Percentiles rank a stretch among this genome's conserved stretches.
Conservation (phyloP, 2,329 filamentous ascomycete species). For the Alternaria panax region DNA sequence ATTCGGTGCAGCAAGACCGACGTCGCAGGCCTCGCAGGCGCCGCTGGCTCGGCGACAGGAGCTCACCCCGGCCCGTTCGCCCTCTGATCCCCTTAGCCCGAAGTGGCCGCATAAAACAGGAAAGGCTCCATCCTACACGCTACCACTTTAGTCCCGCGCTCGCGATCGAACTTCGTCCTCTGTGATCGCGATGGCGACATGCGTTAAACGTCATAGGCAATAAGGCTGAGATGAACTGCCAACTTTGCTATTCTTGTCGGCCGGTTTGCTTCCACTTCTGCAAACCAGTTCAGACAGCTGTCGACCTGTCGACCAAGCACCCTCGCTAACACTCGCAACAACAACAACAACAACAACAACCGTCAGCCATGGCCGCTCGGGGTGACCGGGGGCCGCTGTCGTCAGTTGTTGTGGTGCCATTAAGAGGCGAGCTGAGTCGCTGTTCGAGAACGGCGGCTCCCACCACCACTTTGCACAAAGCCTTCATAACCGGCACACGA, state of each 20-base stretch:
- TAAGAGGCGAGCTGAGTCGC: slow-evolving; percentile 37
- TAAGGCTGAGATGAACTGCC: slow-evolving; percentile 33
- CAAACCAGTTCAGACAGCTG: slow-evolving; percentile 18
- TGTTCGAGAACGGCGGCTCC: slow-evolving; percentile 41
- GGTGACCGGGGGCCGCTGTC: slow-evolving; percentile 35
- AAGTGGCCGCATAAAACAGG: slow-evolving; percentile 44
- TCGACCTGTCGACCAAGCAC: slow-evolving; percentile 11
- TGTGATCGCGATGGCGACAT: slow-evolving; percentile 39
- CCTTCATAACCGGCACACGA: slow-evolving; percentile 35
- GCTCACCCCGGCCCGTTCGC: slow-evolving; percentile 40
- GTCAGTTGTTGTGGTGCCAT: slow-evolving; percentile 19
- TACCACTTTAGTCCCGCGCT: slow-evolving; percentile 30
- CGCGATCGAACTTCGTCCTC: slow-evolving; percentile 38
- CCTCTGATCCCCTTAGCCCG: slow-evolving; percentile 32
- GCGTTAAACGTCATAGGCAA: slow-evolving; percentile 43
- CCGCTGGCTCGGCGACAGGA: slow-evolving; percentile 26
- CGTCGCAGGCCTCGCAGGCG: slow-evolving; percentile 27
- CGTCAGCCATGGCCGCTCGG: slow-evolving; percentile 31
- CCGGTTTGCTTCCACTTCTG: slow-evolving; percentile 14
- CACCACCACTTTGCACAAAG: slow-evolving; percentile 42
- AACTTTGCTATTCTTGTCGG: slow-evolving; percentile 26
- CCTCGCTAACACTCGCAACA: slow-evolving; percentile 13
- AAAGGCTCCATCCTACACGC: slow-evolving; percentile 35
- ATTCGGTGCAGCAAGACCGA: slow-evolving; percentile 42
- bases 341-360: slow-evolving; percentile 17